phyloP scores from a whole-genome alignment of 2,329 filamentous ascomycete species.

The Magnaporthiopsis poae region DNA sequence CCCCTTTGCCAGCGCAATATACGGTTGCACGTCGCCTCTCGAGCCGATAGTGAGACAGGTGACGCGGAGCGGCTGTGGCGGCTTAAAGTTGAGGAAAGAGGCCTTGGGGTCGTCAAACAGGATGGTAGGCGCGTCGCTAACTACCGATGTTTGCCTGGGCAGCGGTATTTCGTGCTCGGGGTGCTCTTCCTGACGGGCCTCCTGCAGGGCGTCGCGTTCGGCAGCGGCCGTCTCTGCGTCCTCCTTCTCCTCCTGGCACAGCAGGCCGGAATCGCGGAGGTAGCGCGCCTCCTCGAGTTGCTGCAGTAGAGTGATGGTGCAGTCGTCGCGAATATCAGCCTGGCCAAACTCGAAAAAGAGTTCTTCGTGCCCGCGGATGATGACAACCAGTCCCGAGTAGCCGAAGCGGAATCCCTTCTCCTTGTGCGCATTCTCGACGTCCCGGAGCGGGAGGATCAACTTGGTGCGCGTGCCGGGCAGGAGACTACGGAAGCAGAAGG shows the following conservation, averaged over 20 bases:
- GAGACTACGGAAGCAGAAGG: slow-evolving; percentile 87
- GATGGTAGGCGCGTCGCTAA: slow-evolving; percentile 59
- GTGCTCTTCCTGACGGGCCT: slow-evolving; percentile 52
- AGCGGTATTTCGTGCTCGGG: slow-evolving; percentile 41
- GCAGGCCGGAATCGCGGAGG: slow-evolving; percentile 57
- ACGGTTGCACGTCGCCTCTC: slow-evolving; percentile 90
- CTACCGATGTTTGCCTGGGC: slow-evolving; percentile 34
- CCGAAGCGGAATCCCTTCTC: slow-evolving; percentile 90
- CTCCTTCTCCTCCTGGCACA: slow-evolving; percentile 59
- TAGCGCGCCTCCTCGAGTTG: slow-evolving; percentile 64
- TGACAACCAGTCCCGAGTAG: slow-evolving; percentile 82
- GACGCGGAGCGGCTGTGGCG: slow-evolving; percentile 64
- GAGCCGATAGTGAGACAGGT: slow-evolving; percentile 95
- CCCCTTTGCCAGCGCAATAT: slow-evolving; percentile 90
- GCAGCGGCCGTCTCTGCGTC: slow-evolving; percentile 65
- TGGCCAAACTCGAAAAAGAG: slow-evolving; percentile 88
- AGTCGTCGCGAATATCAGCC: slow-evolving; percentile 75
- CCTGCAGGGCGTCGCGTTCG: slow-evolving; percentile 71
- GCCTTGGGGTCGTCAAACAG: slow-evolving; percentile 82
- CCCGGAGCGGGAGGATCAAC: slow-evolving; percentile 77
- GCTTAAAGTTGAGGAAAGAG: slow-evolving; percentile 86
- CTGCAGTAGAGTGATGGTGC: slow-evolving; percentile 68
- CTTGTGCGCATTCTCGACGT: slow-evolving; percentile 87
- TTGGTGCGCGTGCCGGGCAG: slow-evolving; percentile 85
- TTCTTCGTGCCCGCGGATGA: slow-evolving; percentile 88